Conservation (phyloP, 2,329 filamentous ascomycete species). For the Exophiala sideris region DNA sequence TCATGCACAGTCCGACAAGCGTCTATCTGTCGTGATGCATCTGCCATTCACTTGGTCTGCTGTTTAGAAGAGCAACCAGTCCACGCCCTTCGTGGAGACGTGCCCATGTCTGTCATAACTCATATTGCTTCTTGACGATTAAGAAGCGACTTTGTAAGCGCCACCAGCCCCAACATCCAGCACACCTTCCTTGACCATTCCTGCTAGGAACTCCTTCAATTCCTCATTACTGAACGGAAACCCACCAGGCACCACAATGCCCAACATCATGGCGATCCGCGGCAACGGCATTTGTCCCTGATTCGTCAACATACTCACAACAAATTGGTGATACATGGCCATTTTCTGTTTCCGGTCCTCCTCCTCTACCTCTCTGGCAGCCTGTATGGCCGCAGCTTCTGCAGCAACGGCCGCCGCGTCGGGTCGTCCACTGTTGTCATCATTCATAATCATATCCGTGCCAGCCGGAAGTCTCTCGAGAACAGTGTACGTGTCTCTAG, state of each 20-base stretch:
- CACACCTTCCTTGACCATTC: constrained; percentile 70
- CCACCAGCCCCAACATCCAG: constrained; percentile 65
- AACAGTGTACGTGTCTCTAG: constrained; percentile 52
- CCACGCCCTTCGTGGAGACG: no score
- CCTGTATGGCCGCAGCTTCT: constrained; percentile 40
- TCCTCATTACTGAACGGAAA: constrained; percentile 91
- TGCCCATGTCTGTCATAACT: neutral
- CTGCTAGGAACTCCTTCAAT: constrained; percentile 71
- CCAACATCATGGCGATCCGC: constrained; percentile 91
- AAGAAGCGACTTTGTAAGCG: constrained; percentile 57
- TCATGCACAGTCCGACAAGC: no score
- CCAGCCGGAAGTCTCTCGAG: constrained; percentile 51
- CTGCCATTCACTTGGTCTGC: no score
- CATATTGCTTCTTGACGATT: constrained; percentile 13
- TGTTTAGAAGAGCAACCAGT: no score
- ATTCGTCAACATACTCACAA: constrained; percentile 93
- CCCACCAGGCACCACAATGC: constrained; percentile 81
- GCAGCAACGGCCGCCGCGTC: constrained; percentile 11
- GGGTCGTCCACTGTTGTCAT: constrained; percentile 18
- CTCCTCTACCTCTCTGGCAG: constrained; percentile 46
- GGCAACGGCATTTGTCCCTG: constrained; percentile 76
- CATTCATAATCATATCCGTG: constrained; percentile 24
- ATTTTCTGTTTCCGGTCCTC: constrained; percentile 65
- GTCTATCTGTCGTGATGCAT: no score
- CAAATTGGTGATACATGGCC: constrained; percentile 83